Base-by-base conservation (phyloP, 2,329 filamentous ascomycete genomes). In the Colletotrichum godetiae region DNA sequence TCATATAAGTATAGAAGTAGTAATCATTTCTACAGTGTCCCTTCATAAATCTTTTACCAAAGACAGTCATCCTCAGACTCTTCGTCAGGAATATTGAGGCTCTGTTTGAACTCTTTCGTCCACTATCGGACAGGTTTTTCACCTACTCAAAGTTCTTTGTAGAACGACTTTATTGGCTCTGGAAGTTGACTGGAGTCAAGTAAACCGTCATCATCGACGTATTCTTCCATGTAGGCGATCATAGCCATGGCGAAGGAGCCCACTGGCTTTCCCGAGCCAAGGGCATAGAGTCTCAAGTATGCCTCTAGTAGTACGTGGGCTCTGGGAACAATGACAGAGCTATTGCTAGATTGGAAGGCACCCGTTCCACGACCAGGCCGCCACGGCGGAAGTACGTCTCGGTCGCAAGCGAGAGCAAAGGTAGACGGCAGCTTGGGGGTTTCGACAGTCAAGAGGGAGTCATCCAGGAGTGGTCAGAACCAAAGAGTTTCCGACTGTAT, bases 291-390 rank as follows among this genome's bases (percentile, higher is more conserved):
- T 5, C 77, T 76, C 60, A 80, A 59, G 42, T 75, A 78, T 13
- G 77, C 77, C 42, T 80, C 78, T 22, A 79, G 29, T 5, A 80
- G 67, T 10, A 78, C 59, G 65, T 79, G 77, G 15, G 77, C 65
- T 57, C 68, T 76, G 35, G 60, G 74, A 10, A 75, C 76, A 42
- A 79, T 49, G 11, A 79, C 72, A 8, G 67, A 52, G 55, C 67
- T 55, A 12, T 49, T 29, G 12, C n/a, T 42, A 1, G 73, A 33
- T 55, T 74, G 64, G 61, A 77, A 77, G 4, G 57, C 57, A 19
- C 68, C 63, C 2, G 57, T 58, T 1, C 63, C 57, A 6, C 63
- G 68, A 53, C 77, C 75, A 1, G 75, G 77, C 27, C 77, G 75
- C 78, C 73, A 76, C 4, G 76, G 72, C 29, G 78, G 77, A 37